Evolutionary conservation across 225 moss, liverwort and hornwort species (phyloP).

Genomic region (Antitrichia curtipendula): DNA sequence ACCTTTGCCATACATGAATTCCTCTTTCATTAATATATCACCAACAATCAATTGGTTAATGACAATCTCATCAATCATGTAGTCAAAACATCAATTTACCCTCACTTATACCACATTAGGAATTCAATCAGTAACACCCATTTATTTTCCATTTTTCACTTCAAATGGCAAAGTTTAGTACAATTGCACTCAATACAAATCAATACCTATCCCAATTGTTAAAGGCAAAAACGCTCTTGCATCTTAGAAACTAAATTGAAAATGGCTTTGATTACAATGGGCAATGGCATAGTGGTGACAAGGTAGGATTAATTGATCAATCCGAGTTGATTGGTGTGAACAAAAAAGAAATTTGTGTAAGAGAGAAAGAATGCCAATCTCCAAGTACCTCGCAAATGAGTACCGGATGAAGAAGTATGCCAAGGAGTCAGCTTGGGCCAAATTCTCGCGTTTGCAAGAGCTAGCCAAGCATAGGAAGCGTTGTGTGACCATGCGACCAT

Average conservation of each 20-base stretch:
- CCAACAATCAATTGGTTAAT: neutral
- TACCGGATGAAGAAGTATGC: neutral
- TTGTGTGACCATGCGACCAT: neutral
- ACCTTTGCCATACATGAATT: neutral
- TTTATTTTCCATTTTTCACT: too few relatives aligned
- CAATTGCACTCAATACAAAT: neutral
- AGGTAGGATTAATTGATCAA: accelerated
- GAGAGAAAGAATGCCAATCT: neutral
- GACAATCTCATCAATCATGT: neutral
- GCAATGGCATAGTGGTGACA: neutral
- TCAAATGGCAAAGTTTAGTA: neutral
- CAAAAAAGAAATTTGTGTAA: neutral
- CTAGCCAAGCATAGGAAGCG: neutral
- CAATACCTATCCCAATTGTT: too few relatives aligned
- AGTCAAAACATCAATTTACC: neutral
- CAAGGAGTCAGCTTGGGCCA: slow-evolving; percentile 6
- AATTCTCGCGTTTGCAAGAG: neutral
- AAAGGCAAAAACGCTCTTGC: neutral
- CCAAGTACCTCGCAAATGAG: neutral
- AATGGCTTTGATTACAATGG: neutral
- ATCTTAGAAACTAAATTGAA: neutral
- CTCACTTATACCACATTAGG: accelerated
- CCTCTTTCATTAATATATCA: neutral
- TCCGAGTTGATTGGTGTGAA: neutral
- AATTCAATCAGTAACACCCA: neutral